Conservation (phyloP, 352 stramenopile genomes). For the Globisporangium acanthophoron region DNA sequence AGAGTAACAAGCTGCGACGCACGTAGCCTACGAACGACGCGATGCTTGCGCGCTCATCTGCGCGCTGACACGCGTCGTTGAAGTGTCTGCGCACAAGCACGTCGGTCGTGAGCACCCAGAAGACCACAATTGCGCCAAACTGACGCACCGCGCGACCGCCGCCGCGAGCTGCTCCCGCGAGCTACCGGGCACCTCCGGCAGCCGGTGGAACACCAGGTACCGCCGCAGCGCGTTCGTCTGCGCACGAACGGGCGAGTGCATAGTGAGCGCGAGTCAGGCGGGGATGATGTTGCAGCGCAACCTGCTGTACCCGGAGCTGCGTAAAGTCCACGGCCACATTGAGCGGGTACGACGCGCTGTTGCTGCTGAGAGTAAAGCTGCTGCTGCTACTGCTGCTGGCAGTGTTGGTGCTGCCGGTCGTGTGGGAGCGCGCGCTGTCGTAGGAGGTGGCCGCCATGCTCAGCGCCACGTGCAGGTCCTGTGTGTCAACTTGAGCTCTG, state of each 20-base stretch:
- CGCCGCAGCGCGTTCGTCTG: slow-evolving; percentile 44
- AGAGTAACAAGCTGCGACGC: neutral
- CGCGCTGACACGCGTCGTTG: slow-evolving; percentile 49
- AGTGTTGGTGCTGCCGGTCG: neutral
- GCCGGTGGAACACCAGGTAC: slow-evolving; percentile 61
- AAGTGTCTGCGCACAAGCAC: slow-evolving; percentile 41
- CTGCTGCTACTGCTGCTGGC: neutral
- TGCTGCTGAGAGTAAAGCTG: neutral
- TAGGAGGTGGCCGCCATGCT: neutral
- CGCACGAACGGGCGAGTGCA: neutral
- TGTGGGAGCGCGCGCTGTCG: neutral
- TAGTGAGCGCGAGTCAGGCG: neutral
- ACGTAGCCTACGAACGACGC: slow-evolving; percentile 66
- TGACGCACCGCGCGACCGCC: slow-evolving; percentile 47
- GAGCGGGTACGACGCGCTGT: slow-evolving; percentile 30
- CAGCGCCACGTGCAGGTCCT: too few species aligned
- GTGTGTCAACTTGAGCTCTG: neutral
- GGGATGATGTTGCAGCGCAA: too few species aligned
- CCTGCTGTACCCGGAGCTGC: slow-evolving; percentile 34
- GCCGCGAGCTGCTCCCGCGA: slow-evolving; percentile 54
- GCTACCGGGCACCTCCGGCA: slow-evolving; percentile 41
- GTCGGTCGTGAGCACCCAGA: neutral
- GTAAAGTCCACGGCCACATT: slow-evolving; percentile 69
- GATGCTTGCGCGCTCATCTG: slow-evolving; percentile 61
- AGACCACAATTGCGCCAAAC: neutral